phyloP scores from a whole-genome alignment of 2,329 filamentous ascomycete genomes.

The Kalmusia sp. region DNA sequence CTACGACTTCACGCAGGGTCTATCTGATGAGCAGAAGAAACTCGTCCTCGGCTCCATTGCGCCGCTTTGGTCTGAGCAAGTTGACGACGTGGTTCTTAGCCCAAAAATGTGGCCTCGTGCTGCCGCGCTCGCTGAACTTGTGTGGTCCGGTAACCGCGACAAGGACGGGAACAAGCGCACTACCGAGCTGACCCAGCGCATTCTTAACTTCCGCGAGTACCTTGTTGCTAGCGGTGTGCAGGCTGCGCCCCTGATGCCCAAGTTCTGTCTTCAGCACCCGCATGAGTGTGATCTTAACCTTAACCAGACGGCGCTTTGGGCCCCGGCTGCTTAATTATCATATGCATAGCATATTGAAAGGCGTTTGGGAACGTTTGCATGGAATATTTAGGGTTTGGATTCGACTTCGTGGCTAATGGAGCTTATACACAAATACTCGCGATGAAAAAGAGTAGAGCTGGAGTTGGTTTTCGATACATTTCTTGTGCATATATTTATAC shows the following conservation, averaged over 20 bases:
- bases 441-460: too few relatives aligned
- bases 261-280: constrained; percentile 65
- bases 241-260: constrained; percentile 61
- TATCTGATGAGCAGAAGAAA: constrained; percentile 55
- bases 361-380: constrained; percentile 1
- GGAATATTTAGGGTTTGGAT: neutral
- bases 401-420: too few relatives aligned
- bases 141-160: constrained; percentile 64
- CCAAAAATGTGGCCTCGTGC: constrained; percentile 64
- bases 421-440: too few relatives aligned
- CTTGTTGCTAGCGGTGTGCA: constrained; percentile 61
- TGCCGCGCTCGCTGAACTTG: constrained; percentile 62
- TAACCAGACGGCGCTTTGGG: constrained; percentile 53
- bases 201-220: constrained; percentile 67
- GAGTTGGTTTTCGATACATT: too few relatives aligned
- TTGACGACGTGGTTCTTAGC: constrained; percentile 60
- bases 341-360: neutral
- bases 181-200: constrained; percentile 61
- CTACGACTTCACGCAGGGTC: constrained; percentile 61
- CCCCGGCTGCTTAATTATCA: neutral
- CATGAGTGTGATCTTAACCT: constrained; percentile 64
- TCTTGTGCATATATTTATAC: too few relatives aligned
- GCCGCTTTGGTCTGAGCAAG: constrained; percentile 62
- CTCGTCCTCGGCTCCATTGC: constrained; percentile 61
- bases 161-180: constrained; percentile 58